Percentiles rank a stretch among this genome's conserved stretches.
Evolutionary conservation across 1,284 basidiomycete genomes (phyloP).

Genomic region (Trametes pubescens): DNA sequence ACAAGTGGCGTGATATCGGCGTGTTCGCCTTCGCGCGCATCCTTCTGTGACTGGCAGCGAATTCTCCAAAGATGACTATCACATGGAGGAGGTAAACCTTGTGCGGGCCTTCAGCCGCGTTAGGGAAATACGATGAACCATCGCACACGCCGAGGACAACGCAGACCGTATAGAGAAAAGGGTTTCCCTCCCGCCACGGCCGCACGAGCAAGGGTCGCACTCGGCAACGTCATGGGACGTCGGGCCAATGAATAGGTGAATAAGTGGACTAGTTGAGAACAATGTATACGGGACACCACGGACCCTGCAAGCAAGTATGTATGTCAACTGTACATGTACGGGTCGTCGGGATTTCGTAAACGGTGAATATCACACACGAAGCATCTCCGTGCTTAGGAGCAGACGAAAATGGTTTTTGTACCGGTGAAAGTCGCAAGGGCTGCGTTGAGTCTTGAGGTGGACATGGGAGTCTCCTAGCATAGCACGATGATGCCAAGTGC

Average conservation of each 20-base stretch:
- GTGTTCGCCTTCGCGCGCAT: no score
- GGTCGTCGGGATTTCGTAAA: no score
- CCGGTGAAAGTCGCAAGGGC: no score
- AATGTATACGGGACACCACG: background rate
- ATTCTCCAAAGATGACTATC: background rate
- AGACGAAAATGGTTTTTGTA: no score
- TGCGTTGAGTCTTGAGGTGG: no score
- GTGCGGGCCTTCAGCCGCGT: constrained; percentile 2
- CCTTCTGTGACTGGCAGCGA: background rate
- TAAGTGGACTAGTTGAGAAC: background rate
- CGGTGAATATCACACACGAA: no score
- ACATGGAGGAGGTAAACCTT: constrained; percentile 3
- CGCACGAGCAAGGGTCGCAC: background rate
- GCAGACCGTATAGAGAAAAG: constrained; percentile 6
- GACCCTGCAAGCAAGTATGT: background rate
- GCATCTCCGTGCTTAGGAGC: no score
- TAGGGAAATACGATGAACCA: constrained; percentile 1
- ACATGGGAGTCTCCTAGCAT: no score
- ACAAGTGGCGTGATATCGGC: background rate
- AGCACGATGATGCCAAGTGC: no score
- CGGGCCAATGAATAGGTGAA: background rate
- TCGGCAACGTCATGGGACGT: background rate
- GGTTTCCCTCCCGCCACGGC: background rate
- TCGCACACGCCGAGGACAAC: constrained; percentile 2
- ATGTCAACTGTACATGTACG: background rate